Evolutionary conservation across 208 protist genomes (phyloP), one percentile per base, ranked within the genome.

Genomic region (Leishmania amazonensis): DNA sequence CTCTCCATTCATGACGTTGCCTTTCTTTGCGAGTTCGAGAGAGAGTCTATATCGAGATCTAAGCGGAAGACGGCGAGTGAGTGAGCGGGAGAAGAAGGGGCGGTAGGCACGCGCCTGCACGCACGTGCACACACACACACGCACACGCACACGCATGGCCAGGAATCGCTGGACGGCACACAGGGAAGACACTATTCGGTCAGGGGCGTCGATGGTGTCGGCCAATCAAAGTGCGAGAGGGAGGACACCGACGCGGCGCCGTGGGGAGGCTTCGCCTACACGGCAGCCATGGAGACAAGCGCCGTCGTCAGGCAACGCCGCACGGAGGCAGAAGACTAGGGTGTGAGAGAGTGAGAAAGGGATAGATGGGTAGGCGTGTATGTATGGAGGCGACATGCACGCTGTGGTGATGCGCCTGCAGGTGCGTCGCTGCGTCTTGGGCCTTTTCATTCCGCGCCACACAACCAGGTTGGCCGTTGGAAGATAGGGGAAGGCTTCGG

Each of bases 51-150:
- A 8, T n/a, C 15, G 38, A 47, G 38, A 47, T 72, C 67, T 72
- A 72, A 72, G 71, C 24, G 19, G 73, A 60, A 31, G 73, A 76
- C 28, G 40, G 24, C 24, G 68, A 42, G 68, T 15, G 47, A 58
- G 47, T 1, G 73, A 58, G 47, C 42, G 21, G 35, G 72, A 31
- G 72, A 38, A 17, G 72, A 21, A 58, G 11, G 70, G n/a, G 42
- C 0, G 35, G 68, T 6, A 64, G 58, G 19, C 58, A 64, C 58
- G 28, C 28, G 60, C 60, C 60, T 65, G 38, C 62, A 21, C 17
- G 40, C 51, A n/a, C 45, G 45, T 47, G 45, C 47, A 76, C 73
- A 76, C 51, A 28, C 47, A 76, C 73, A 76, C 31, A 76, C 73
- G 60, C 31, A 62, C 40, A 6, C 58, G 1, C 54, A 60, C 58